Percentiles rank a stretch among this genome's conserved stretches.
These are phyloP conservation scores for Jimgerdemannia lactiflua DNA, from an alignment of 192 early-diverging fungal genomes.

Conservation along the genomic window DNA sequence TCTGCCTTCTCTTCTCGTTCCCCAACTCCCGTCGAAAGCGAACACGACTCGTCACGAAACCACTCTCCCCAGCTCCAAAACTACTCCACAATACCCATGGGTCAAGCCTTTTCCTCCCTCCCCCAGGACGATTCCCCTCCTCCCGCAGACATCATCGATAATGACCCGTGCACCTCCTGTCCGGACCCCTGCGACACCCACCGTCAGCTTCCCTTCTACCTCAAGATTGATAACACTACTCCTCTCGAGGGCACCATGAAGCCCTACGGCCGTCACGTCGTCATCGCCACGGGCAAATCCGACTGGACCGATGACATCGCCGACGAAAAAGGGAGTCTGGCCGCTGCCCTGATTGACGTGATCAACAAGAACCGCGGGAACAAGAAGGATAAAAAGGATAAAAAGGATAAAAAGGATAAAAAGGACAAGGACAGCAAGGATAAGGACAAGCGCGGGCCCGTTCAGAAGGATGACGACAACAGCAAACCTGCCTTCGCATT, in stretches of 20 bases:
- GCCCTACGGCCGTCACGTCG: slow-evolving; percentile 52
- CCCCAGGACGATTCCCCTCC: slow-evolving; percentile 24
- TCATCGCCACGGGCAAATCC: slow-evolving; percentile 48
- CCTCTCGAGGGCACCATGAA: slow-evolving; percentile 45
- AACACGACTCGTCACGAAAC: no score
- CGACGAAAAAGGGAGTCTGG: slow-evolving; percentile 43
- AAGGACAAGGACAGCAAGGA: no score
- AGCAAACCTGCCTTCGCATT: no score
- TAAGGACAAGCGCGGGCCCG: no score
- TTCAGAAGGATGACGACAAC: not conserved
- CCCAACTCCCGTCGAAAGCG: no score
- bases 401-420: not conserved
- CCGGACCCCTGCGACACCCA: slow-evolving; percentile 46
- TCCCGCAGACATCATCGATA: slow-evolving; percentile 11
- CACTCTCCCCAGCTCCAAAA: not conserved
- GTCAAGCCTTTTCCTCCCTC: slow-evolving; percentile 21
- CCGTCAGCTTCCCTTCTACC: slow-evolving; percentile 41
- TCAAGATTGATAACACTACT: slow-evolving; percentile 43
- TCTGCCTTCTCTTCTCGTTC: no score
- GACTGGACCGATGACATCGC: slow-evolving; percentile 51
- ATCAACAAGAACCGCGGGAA: slow-evolving; percentile 1
- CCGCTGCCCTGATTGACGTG: slow-evolving; percentile 24
- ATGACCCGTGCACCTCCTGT: slow-evolving; percentile 41
- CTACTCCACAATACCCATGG: no score
- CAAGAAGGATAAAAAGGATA: not conserved